phyloP scores from a whole-genome alignment of 148 eudicot species.

The Chenopodium suecicum region DNA sequence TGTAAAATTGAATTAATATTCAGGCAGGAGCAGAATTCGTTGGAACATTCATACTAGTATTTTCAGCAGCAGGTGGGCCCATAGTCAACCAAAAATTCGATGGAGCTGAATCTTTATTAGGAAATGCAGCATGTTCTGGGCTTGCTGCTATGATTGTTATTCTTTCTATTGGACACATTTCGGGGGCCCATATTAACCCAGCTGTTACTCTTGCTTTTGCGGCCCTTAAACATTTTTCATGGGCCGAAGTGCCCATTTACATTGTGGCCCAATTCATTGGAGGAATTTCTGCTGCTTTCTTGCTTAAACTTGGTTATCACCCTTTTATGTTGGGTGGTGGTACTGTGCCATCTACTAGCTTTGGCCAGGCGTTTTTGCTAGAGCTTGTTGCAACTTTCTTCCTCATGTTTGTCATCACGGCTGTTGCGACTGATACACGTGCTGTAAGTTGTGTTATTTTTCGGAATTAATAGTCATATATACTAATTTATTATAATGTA shows the following conservation, averaged over 20 bases:
- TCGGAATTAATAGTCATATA: background rate
- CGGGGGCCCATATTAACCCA: constrained; percentile 45
- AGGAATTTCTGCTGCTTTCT: constrained; percentile 30
- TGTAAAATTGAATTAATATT: too few relatives aligned
- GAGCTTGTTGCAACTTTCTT: constrained; percentile 38
- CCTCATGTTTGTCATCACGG: constrained; percentile 48
- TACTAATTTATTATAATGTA: background rate
- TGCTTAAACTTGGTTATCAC: constrained; percentile 37
- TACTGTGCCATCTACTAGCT: constrained; percentile 29
- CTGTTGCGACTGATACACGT: constrained; percentile 42
- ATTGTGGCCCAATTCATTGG: constrained; percentile 32
- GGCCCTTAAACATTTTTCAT: constrained; percentile 31
- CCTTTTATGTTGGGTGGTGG: constrained; percentile 41
- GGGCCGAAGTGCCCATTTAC: constrained; percentile 41
- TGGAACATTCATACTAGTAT: constrained; percentile 43
- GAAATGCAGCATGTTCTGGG: constrained; percentile 46
- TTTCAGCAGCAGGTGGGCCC: constrained; percentile 42
- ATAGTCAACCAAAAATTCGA: constrained; percentile 41
- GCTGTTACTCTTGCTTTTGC: constrained; percentile 42
- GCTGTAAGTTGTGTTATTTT: constrained; percentile 23
- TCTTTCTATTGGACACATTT: constrained; percentile 38
- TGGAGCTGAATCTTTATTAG: constrained; percentile 30
- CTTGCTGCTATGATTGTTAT: constrained; percentile 35
- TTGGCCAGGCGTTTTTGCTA: constrained; percentile 32
- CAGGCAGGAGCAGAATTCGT: constrained; percentile 41